These are phyloP conservation scores for Clathrospora elynae DNA, from an alignment of 2,329 filamentous ascomycete species.

Conservation along the genomic window DNA sequence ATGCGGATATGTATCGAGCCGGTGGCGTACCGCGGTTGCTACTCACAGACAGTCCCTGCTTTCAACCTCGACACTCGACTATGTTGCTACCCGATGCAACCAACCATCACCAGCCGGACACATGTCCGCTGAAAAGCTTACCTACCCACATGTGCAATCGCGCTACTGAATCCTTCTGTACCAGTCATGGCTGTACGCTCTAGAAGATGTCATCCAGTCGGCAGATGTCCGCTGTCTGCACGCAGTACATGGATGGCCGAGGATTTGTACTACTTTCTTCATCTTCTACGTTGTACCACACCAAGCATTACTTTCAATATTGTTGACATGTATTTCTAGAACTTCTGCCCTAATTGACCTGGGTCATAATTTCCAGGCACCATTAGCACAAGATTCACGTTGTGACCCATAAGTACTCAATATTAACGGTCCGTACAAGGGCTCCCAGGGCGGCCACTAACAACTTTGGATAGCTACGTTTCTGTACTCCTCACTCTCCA, in stretches of 20 bases:
- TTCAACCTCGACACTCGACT: slow-evolving; percentile 12
- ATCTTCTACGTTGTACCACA: slow-evolving; percentile 40
- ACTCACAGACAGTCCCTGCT: not conserved
- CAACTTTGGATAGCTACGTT: slow-evolving; percentile 20
- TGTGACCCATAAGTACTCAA: slow-evolving; percentile 34
- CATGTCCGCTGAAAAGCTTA: slow-evolving; percentile 25
- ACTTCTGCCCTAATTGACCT: slow-evolving; percentile 26
- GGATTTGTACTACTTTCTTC: slow-evolving; percentile 38
- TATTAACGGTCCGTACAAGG: slow-evolving; percentile 29
- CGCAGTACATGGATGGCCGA: slow-evolving; percentile 31
- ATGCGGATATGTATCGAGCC: not conserved
- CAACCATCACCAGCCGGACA: slow-evolving; percentile 23
- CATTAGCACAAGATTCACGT: slow-evolving; percentile 29
- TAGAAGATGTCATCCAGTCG: slow-evolving; percentile 28
- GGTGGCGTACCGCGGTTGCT: not conserved
- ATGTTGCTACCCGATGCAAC: slow-evolving; percentile 18
- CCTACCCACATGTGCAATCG: slow-evolving; percentile 35
- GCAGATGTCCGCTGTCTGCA: slow-evolving; percentile 27
- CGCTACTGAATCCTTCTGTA: slow-evolving; percentile 36
- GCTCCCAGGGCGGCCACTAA: slow-evolving; percentile 26
- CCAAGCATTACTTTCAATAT: slow-evolving; percentile 35
- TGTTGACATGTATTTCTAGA: slow-evolving; percentile 40
- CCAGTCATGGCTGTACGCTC: slow-evolving; percentile 30
- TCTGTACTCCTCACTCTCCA: slow-evolving; percentile 22
- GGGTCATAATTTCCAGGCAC: slow-evolving; percentile 21